Percentiles rank a stretch among this genome's conserved stretches.
Evolutionary conservation across 2,329 filamentous ascomycete genomes (phyloP).

Genomic region (Cladophialophora carrionii): DNA sequence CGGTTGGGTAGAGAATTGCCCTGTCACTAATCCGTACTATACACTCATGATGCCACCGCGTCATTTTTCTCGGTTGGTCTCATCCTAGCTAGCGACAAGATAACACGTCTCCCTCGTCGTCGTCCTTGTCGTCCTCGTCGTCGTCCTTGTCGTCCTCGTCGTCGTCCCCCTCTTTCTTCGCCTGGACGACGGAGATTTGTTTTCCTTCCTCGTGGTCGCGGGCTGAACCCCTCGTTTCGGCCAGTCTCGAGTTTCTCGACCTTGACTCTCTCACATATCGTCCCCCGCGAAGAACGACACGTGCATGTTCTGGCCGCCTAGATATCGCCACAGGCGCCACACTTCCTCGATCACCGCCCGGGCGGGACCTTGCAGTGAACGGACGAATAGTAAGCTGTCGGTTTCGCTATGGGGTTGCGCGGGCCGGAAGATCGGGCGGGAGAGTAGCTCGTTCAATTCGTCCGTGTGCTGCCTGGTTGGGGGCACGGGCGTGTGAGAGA

Average conservation of each 20-base stretch:
- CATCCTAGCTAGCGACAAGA: no score
- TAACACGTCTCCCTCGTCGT: no score
- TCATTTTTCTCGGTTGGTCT: no score
- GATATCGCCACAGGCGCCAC: conserved; percentile 37
- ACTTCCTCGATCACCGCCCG: conserved; percentile 30
- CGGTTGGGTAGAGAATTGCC: no score
- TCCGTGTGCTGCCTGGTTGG: neutral
- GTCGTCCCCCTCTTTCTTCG: neutral
- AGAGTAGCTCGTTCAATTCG: neutral
- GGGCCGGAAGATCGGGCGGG: neutral
- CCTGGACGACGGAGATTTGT: neutral
- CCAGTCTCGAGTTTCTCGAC: neutral
- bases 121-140: no score
- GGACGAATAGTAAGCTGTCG: conserved; percentile 30
- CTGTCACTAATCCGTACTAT: no score
- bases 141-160: no score
- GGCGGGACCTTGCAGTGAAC: conserved; percentile 19
- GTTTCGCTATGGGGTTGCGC: neutral
- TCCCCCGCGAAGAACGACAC: neutral
- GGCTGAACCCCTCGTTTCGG: neutral
- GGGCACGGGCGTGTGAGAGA: conserved; percentile 5
- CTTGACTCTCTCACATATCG: neutral
- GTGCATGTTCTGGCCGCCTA: conserved; percentile 29
- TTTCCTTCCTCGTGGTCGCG: neutral
- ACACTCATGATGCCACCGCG: no score